Conservation (phyloP, 768 basidiomycete species). For the Termitomyces sp. region DNA sequence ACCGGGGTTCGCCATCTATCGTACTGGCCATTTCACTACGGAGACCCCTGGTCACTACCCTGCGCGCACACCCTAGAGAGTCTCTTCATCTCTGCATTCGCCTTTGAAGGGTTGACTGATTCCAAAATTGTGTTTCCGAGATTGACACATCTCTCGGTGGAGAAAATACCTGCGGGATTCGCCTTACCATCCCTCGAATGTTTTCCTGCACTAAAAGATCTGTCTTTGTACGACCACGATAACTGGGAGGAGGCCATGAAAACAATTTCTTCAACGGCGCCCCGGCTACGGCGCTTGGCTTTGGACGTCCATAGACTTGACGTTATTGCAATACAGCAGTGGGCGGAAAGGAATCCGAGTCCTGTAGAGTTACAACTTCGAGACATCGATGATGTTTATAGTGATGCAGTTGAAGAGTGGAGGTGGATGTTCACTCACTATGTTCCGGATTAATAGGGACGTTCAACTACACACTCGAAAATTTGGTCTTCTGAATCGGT, state of each 20-base stretch:
- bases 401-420: background rate
- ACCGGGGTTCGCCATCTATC: background rate
- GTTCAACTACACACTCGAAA: too few species aligned
- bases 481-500: too few species aligned
- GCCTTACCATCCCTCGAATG: background rate
- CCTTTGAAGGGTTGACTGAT: background rate
- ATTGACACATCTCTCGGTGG: background rate
- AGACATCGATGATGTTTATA: background rate
- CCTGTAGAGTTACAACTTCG: background rate
- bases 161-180: background rate
- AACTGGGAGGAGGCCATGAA: background rate
- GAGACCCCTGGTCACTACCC: background rate
- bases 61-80: background rate
- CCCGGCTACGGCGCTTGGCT: background rate
- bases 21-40: background rate
- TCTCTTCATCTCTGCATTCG: background rate
- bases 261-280: background rate
- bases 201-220: background rate
- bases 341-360: background rate
- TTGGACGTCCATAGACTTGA: background rate
- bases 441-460: too few species aligned
- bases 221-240: background rate
- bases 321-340: background rate
- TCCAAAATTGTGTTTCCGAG: background rate
- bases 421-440: background rate